A percentile compares a stretch with the other conserved stretches of the same genome.
phyloP scores from a whole-genome alignment of 169 alveolate genomes.

The Perkinsus marinus region DNA sequence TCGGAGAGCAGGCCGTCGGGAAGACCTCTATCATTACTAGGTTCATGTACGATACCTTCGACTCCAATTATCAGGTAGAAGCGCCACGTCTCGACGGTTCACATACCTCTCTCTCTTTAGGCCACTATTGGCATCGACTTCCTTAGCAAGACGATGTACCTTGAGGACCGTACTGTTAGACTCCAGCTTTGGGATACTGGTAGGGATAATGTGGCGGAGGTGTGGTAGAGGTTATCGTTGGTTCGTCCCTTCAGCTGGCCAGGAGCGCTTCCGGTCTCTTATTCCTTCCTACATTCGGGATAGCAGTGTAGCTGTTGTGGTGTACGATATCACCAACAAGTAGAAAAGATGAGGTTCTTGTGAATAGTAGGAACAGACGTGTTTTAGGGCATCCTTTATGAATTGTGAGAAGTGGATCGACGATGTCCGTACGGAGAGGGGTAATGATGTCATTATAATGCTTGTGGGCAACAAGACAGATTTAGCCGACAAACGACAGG shows the following conservation, averaged over 20 bases:
- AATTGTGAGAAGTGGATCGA: slow-evolving; percentile 87
- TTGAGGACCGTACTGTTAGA: slow-evolving; percentile 85
- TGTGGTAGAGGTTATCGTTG: not conserved
- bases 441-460: slow-evolving; percentile 83
- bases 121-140: slow-evolving; percentile 93
- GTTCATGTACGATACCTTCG: slow-evolving; percentile 90
- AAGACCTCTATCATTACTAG: slow-evolving; percentile 93
- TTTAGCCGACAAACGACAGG: slow-evolving; percentile 74
- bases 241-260: slow-evolving; percentile 68
- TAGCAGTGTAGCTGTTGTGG: slow-evolving; percentile 88
- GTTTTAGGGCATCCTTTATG: slow-evolving; percentile 59
- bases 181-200: slow-evolving; percentile 94
- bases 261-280: slow-evolving; percentile 85
- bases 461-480: slow-evolving; percentile 95
- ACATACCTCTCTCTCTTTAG: slow-evolving; percentile 3
- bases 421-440: slow-evolving; percentile 87
- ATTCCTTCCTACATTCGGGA: slow-evolving; percentile 94
- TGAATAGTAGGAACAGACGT: not conserved
- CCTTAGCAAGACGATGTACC: slow-evolving; percentile 79
- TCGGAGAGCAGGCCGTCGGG: slow-evolving; percentile 93
- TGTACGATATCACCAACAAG: slow-evolving; percentile 77
- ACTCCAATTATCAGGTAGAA: slow-evolving; percentile 76
- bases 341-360: not conserved
- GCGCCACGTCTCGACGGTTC: not conserved
- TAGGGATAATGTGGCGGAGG: slow-evolving; percentile 3